These are phyloP conservation scores for Cronartium quercuum DNA, from an alignment of 1,284 basidiomycete species.

Conservation along the genomic window DNA sequence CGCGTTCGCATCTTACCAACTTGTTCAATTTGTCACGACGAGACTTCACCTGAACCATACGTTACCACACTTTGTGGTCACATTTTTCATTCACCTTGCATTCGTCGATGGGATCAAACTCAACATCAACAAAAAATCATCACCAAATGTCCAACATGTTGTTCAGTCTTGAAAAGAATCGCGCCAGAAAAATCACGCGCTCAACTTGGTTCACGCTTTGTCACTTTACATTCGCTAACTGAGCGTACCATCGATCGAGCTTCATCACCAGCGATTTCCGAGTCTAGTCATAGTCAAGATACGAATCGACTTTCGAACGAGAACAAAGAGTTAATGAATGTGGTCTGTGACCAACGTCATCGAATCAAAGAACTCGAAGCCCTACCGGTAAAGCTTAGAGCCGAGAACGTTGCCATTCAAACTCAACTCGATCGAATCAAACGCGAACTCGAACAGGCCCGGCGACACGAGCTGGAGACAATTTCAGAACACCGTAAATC, in stretches of 20 bases:
- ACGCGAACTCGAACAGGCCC: background rate
- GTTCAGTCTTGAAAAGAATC: background rate
- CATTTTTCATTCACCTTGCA: constrained; percentile 13
- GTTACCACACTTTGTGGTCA: constrained; percentile 18
- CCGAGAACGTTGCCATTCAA: background rate
- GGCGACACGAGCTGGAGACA: background rate
- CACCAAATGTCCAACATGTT: constrained; percentile 20
- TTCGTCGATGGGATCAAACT: background rate
- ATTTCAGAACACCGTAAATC: too few species aligned
- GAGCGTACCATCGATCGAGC: background rate
- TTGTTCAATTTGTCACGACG: constrained; percentile 33
- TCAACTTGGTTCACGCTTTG: background rate
- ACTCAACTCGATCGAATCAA: background rate
- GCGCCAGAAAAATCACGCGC: background rate
- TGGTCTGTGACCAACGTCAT: background rate
- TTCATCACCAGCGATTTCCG: background rate
- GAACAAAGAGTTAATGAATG: background rate
- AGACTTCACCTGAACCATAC: background rate
- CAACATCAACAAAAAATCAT: background rate
- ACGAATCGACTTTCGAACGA: background rate
- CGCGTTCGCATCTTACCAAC: constrained; percentile 19
- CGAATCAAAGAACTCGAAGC: background rate
- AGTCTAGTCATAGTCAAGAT: background rate
- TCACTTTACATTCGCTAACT: constrained; percentile 3
- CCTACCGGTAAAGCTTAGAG: background rate